Conservation (phyloP, 306 rosid genomes). For the Gillenia trifoliata region DNA sequence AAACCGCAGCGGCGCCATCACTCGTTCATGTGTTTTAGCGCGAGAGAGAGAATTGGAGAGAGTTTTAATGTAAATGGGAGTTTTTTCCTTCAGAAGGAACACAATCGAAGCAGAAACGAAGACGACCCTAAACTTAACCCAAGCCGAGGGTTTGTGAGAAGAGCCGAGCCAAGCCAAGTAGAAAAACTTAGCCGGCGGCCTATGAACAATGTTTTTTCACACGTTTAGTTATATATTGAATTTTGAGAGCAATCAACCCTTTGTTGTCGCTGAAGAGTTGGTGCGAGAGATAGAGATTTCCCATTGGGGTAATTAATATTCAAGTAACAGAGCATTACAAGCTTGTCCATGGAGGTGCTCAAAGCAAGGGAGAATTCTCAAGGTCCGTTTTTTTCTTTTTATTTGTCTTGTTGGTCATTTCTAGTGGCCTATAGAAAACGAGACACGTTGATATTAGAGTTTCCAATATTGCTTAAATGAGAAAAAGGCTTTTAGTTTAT, state of each 20-base stretch:
- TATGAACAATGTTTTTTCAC: too few relatives aligned
- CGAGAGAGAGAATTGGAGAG: too few relatives aligned
- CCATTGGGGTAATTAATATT: constrained; percentile 94
- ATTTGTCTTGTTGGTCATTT: constrained; percentile 1
- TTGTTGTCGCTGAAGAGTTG: constrained; percentile 83
- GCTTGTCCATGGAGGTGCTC: constrained; percentile 82
- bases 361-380: constrained; percentile 92
- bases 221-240: too few relatives aligned
- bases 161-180: too few relatives aligned
- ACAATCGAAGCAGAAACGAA: too few relatives aligned
- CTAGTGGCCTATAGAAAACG: background rate
- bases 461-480: background rate
- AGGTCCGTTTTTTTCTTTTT: constrained; percentile 45
- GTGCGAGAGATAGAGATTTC: constrained; percentile 89
- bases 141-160: too few relatives aligned
- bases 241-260: constrained; percentile 82
- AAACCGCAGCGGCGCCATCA: too few relatives aligned
- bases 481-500: background rate
- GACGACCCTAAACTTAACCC: too few relatives aligned
- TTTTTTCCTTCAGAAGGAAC: too few relatives aligned
- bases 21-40: too few relatives aligned
- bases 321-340: constrained; percentile 91
- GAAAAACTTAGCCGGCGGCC: too few relatives aligned
- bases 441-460: background rate
- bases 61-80: too few relatives aligned